phyloP scores from a whole-genome alignment of 2,329 filamentous ascomycete genomes.

The Zasmidium citrigriseum region DNA sequence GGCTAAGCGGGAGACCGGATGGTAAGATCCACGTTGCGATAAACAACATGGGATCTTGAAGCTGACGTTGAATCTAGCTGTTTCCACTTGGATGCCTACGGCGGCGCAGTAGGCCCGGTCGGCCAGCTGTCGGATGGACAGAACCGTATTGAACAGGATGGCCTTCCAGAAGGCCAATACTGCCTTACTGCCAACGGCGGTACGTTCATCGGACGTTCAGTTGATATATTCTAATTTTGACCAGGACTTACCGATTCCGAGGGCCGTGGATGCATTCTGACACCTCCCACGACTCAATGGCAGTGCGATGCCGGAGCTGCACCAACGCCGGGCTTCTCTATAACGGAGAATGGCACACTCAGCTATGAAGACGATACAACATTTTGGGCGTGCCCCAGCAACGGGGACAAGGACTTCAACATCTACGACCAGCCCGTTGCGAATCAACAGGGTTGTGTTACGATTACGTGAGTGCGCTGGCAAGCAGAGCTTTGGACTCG shows the following conservation, averaged over 20 bases:
- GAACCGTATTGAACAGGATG: constrained; percentile 55
- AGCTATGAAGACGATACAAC: constrained; percentile 52
- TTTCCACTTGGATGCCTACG: constrained; percentile 53
- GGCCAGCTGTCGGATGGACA: constrained; percentile 65
- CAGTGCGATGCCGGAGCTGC: constrained; percentile 56
- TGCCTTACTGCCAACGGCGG: constrained; percentile 55
- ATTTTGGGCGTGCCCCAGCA: constrained; percentile 60
- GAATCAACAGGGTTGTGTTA: background rate
- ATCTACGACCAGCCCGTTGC: constrained; percentile 47
- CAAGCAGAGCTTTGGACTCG: too few species aligned
- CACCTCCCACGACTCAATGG: constrained; percentile 41
- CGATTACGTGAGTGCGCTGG: background rate
- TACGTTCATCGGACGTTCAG: constrained; percentile 58
- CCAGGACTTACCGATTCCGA: constrained; percentile 55
- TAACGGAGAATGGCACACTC: constrained; percentile 56
- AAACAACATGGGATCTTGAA: background rate
- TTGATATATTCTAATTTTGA: constrained; percentile 64
- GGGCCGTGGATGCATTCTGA: constrained; percentile 64
- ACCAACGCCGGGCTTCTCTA: constrained; percentile 57
- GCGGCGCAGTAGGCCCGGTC: constrained; percentile 49
- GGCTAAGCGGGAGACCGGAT: background rate
- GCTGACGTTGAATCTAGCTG: constrained; percentile 37
- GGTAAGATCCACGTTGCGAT: background rate
- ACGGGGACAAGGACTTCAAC: constrained; percentile 57
- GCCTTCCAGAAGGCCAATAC: constrained; percentile 48